These are phyloP conservation scores for Solanum ahanhuiri DNA, from an alignment of 257 asterid genomes.

Conservation along the genomic window DNA sequence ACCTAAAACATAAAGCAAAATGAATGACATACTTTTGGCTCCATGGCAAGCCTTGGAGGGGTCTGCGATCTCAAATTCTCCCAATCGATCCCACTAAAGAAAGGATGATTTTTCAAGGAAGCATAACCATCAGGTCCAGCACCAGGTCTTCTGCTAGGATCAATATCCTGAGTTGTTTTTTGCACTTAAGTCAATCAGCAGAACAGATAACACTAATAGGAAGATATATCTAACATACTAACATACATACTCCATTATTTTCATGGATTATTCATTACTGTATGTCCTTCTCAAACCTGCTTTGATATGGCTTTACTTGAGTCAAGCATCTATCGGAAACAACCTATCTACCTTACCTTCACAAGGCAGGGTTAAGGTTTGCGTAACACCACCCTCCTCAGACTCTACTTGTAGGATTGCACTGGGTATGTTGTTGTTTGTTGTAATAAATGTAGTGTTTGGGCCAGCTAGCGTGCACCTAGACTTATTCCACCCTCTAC, in stretches of 20 bases:
- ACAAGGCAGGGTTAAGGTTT: background rate
- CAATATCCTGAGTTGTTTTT: constrained; percentile 51
- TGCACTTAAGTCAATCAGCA: background rate
- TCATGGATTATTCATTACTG: background rate
- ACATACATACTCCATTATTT: background rate
- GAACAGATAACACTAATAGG: background rate
- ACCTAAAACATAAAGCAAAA: background rate
- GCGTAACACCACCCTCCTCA: background rate
- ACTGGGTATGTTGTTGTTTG: background rate
- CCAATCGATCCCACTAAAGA: constrained; percentile 80
- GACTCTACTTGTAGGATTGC: background rate
- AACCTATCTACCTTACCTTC: background rate
- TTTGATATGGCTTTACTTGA: background rate
- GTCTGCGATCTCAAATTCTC: constrained; percentile 48
- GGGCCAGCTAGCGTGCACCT: background rate
- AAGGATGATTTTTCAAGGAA: constrained; percentile 68
- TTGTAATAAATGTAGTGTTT: background rate
- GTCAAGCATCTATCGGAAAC: background rate
- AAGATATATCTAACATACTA: background rate
- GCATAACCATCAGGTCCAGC: constrained; percentile 80
- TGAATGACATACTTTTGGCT: constrained; percentile 45
- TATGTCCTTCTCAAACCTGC: background rate
- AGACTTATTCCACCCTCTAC: background rate
- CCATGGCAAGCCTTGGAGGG: constrained; percentile 71
- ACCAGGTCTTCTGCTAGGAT: constrained; percentile 90